Percentiles rank a stretch among this genome's conserved stretches.
Evolutionary conservation across 2,329 filamentous ascomycete species (phyloP).

Genomic region (Colletotrichum phormii): DNA sequence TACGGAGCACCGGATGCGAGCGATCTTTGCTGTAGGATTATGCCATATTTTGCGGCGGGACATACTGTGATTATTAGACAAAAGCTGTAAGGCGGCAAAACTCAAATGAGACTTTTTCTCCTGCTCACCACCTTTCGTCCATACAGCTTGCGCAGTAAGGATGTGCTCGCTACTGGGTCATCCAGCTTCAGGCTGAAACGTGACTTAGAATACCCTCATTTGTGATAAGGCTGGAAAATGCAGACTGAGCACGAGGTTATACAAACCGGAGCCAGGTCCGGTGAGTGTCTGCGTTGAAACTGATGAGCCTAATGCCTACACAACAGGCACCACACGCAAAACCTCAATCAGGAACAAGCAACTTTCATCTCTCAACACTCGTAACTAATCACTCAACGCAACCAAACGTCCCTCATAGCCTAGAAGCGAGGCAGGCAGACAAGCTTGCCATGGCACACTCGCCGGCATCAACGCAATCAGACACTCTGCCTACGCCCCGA

Average conservation of each 20-base stretch:
- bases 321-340: not conserved
- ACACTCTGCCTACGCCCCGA: conserved; percentile 51
- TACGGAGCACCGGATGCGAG: conserved; percentile 19
- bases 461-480: not conserved
- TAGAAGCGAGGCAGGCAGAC: not conserved
- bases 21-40: conserved; percentile 29
- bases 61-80: conserved; percentile 35
- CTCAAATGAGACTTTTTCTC: conserved; percentile 20
- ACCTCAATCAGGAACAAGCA: not conserved
- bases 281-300: not conserved
- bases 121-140: not conserved
- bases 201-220: not conserved
- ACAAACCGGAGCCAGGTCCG: not conserved
- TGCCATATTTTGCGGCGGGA: conserved; percentile 22
- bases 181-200: not conserved
- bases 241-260: not conserved
- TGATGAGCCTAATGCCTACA: not conserved
- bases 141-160: not conserved
- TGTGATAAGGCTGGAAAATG: not conserved
- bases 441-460: not conserved
- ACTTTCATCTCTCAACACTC: not conserved
- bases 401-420: not conserved
- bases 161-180: no score
- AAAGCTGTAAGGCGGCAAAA: conserved; percentile 35
- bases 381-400: not conserved